Evolutionary conservation across 2,329 filamentous ascomycete genomes (phyloP).

Genomic region (Venturia asperata): DNA sequence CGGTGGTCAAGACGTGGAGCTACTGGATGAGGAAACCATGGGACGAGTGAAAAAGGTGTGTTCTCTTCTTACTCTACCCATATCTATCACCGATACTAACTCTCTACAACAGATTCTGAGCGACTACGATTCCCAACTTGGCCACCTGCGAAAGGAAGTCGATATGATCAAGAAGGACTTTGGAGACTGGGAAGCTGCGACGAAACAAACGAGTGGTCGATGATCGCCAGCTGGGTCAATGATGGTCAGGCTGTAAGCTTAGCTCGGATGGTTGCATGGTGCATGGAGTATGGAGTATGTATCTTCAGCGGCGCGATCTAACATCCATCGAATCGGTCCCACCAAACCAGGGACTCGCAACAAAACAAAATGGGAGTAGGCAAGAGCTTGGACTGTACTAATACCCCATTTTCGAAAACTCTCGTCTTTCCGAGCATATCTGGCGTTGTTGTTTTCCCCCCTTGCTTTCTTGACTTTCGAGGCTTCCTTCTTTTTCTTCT

Average conservation of each 20-base stretch:
- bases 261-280: not conserved
- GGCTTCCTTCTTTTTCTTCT: too few species aligned
- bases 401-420: not conserved
- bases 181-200: constrained; percentile 43
- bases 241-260: not conserved
- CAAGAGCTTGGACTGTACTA: not conserved
- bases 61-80: constrained; percentile 19
- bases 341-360: not conserved
- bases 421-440: not conserved
- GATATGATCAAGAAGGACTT: constrained; percentile 53
- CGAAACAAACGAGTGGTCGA: constrained; percentile 5
- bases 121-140: constrained; percentile 73
- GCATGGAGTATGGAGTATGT: too few species aligned
- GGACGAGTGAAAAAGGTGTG: constrained; percentile 67
- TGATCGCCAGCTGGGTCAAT: not conserved
- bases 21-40: constrained; percentile 63
- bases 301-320: not conserved
- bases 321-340: not conserved
- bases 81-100: constrained; percentile 22
- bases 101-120: constrained; percentile 55
- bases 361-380: not conserved
- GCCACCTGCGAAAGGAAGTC: constrained; percentile 63
- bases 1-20: constrained; percentile 42
- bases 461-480: too few species aligned
- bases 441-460: too few species aligned